phyloP scores from a whole-genome alignment of 1,284 basidiomycete genomes.

The Puccinia horiana region DNA sequence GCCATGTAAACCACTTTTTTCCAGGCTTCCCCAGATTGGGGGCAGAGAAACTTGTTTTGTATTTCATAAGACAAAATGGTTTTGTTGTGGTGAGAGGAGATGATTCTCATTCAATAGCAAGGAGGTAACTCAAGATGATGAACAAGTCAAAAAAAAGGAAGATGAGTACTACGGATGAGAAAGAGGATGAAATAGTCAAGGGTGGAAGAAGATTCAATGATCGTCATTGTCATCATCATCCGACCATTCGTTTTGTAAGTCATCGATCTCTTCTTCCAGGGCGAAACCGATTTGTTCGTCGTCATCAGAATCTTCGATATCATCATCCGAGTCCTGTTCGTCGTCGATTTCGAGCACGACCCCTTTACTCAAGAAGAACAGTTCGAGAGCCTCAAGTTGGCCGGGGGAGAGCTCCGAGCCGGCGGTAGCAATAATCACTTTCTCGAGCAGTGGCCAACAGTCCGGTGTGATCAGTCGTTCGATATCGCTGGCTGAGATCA shows the following conservation, averaged over 20 bases:
- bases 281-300: background rate
- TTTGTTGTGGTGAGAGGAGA: too few species aligned
- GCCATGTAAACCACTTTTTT: too few species aligned
- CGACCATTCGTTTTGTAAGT: conserved; percentile 23
- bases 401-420: background rate
- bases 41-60: too few species aligned
- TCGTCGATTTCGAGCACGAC: conserved; percentile 18
- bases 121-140: too few species aligned
- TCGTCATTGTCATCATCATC: conserved; percentile 13
- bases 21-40: too few species aligned
- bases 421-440: conserved; percentile 1
- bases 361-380: conserved; percentile 15
- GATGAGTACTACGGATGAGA: too few species aligned
- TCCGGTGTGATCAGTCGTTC: background rate
- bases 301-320: background rate
- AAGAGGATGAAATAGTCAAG: background rate
- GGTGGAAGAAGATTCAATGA: background rate
- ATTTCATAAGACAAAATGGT: too few species aligned
- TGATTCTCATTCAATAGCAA: too few species aligned
- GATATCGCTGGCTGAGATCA: background rate
- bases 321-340: background rate
- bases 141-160: too few species aligned
- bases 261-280: conserved; percentile 4
- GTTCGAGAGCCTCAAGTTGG: conserved; percentile 26
- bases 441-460: background rate